These are phyloP conservation scores for Mucor sp. DNA, from an alignment of 371 early-diverging fungal genomes.

Conservation along the genomic window DNA sequence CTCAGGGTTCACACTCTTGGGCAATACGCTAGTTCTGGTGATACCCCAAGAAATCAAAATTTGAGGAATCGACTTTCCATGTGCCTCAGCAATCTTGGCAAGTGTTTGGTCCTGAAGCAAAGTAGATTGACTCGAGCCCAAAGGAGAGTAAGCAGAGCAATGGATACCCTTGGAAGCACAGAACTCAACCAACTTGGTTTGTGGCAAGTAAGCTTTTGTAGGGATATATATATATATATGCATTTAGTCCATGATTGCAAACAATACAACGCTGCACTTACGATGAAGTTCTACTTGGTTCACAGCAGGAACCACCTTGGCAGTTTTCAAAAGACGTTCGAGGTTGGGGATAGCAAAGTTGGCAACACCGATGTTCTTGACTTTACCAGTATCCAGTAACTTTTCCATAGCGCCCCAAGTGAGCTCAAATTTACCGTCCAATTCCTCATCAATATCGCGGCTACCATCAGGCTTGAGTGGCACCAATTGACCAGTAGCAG, in stretches of 20 bases:
- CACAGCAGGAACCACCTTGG: slow-evolving; percentile 65
- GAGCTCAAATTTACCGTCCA: slow-evolving; percentile 26
- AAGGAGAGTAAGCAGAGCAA: slow-evolving; percentile 74
- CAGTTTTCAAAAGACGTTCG: slow-evolving; percentile 50
- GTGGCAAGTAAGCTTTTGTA: slow-evolving; percentile 65
- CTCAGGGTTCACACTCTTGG: slow-evolving; percentile 53
- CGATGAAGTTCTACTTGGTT: slow-evolving; percentile 69
- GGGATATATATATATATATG: slow-evolving; percentile 15
- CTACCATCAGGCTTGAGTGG: slow-evolving; percentile 40
- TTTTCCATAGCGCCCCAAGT: slow-evolving; percentile 67
- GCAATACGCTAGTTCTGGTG: slow-evolving; percentile 58
- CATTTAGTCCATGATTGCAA: neutral
- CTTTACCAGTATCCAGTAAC: slow-evolving; percentile 65
- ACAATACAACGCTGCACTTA: slow-evolving; percentile 39
- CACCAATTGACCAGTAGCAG: slow-evolving; percentile 29
- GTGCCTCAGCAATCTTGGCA: slow-evolving; percentile 61
- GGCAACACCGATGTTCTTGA: slow-evolving; percentile 68
- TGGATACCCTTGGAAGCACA: slow-evolving; percentile 59
- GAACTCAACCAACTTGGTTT: slow-evolving; percentile 59
- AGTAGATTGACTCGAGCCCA: slow-evolving; percentile 57
- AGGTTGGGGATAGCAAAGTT: slow-evolving; percentile 61
- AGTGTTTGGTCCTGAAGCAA: slow-evolving; percentile 51
- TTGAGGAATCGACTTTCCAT: slow-evolving; percentile 71
- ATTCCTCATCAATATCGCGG: slow-evolving; percentile 36
- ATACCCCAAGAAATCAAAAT: slow-evolving; percentile 79